phyloP scores from a whole-genome alignment of 2,329 filamentous ascomycete species.

The Calonectria ilicicola region DNA sequence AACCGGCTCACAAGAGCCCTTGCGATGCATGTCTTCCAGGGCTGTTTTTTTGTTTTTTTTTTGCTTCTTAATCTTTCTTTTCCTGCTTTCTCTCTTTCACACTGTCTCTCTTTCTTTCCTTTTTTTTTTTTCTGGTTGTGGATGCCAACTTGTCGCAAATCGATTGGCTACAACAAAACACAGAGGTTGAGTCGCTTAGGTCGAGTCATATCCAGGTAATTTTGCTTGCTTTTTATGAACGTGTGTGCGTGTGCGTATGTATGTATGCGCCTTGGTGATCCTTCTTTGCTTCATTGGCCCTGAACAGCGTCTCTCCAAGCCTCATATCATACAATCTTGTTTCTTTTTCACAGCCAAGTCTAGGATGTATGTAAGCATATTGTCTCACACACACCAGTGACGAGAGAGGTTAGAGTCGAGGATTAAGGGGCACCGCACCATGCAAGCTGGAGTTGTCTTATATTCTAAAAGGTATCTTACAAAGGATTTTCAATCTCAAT shows the following conservation, averaged over 20 bases:
- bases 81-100: background rate
- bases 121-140: background rate
- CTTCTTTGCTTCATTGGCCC: background rate
- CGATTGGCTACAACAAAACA: background rate
- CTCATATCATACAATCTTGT: background rate
- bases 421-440: background rate
- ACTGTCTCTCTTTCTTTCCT: background rate
- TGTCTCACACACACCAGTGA: background rate
- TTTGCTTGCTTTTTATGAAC: background rate
- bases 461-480: conserved; percentile 37
- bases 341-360: background rate
- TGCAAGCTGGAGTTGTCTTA: conserved; percentile 13
- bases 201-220: background rate
- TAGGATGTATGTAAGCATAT: background rate
- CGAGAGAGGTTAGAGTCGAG: background rate
- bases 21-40: background rate
- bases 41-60: background rate
- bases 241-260: background rate
- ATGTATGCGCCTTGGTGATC: background rate
- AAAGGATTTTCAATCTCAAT: conserved; percentile 31
- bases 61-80: background rate
- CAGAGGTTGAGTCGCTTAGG: background rate
- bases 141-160: background rate
- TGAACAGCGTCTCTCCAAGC: background rate
- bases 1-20: background rate